These are phyloP conservation scores for Truncatella angustata DNA, from an alignment of 2,329 filamentous ascomycete genomes.

Conservation along the genomic window DNA sequence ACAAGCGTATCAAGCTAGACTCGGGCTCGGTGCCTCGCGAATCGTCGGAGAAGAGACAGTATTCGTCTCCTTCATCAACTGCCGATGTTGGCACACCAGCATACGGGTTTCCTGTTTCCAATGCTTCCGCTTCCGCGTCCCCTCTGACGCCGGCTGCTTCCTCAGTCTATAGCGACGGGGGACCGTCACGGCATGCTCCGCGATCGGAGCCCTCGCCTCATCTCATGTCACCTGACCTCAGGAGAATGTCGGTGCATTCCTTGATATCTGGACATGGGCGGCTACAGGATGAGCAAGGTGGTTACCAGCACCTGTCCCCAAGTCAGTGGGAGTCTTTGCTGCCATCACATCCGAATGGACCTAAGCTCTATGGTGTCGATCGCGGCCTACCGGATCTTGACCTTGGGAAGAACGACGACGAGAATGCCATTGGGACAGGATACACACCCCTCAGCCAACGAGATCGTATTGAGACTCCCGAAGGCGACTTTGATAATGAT, in stretches of 20 bases:
- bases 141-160: slow-evolving; percentile 41
- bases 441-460: slow-evolving; percentile 28
- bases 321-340: slow-evolving; percentile 20
- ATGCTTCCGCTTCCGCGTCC: slow-evolving; percentile 26
- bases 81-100: slow-evolving; percentile 24
- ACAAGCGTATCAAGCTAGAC: slow-evolving; percentile 26
- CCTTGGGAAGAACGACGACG: slow-evolving; percentile 68
- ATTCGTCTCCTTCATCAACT: slow-evolving; percentile 28
- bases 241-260: slow-evolving; percentile 63
- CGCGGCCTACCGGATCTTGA: slow-evolving; percentile 69
- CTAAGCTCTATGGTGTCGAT: slow-evolving; percentile 66
- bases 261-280: slow-evolving; percentile 48
- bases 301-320: slow-evolving; percentile 22
- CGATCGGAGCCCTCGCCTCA: slow-evolving; percentile 20
- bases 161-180: slow-evolving; percentile 36
- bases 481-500: slow-evolving; percentile 33
- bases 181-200: slow-evolving; percentile 23
- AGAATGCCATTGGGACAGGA: slow-evolving; percentile 55
- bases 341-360: slow-evolving; percentile 30
- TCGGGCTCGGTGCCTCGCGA: slow-evolving; percentile 20
- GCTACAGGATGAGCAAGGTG: slow-evolving; percentile 19
- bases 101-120: slow-evolving; percentile 22
- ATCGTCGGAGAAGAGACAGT: slow-evolving; percentile 22
- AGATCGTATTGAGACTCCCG: slow-evolving; percentile 22
- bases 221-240: slow-evolving; percentile 25